Conservation (phyloP, 345 rosid genomes). For the Bruguiera sexangula region DNA sequence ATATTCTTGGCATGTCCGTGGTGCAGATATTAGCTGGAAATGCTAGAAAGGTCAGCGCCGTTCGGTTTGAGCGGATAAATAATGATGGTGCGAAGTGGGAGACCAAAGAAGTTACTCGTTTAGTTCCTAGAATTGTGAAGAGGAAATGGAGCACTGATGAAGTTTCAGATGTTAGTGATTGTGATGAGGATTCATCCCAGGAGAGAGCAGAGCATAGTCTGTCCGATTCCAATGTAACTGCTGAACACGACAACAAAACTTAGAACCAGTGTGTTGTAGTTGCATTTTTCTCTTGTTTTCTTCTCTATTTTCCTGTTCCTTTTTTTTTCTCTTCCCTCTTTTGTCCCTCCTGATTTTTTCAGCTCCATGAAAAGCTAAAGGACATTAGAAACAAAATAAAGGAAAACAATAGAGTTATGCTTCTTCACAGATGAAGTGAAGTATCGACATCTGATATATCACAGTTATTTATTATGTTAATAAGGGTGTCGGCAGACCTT, state of each 20-base stretch:
- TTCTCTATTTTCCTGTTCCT: neutral
- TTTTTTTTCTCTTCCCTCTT: neutral
- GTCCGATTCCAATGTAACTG: conserved; percentile 43
- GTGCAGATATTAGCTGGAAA: conserved; percentile 88
- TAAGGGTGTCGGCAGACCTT: conserved; percentile 17
- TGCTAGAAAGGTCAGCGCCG: conserved; percentile 94
- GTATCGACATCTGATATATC: conserved; percentile 39
- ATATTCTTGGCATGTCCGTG: conserved; percentile 6
- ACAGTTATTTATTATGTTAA: conserved; percentile 15
- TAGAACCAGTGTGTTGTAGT: conserved; percentile 25
- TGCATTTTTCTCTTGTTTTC: conserved; percentile 17
- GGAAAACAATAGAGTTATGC: conserved; percentile 11
- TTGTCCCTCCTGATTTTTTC: conserved; percentile 14
- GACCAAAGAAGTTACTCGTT: conserved; percentile 60
- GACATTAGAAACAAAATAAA: conserved; percentile 20
- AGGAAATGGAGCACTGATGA: conserved; percentile 75
- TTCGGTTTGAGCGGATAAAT: conserved; percentile 70
- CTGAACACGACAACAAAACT: conserved; percentile 43
- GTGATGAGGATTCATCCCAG: conserved; percentile 38
- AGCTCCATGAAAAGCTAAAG: conserved; percentile 19
- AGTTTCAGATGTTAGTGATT: conserved; percentile 29
- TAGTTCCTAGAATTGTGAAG: conserved; percentile 73
- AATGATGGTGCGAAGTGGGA: conserved; percentile 45
- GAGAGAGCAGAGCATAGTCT: conserved; percentile 36
- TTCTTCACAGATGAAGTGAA: conserved; percentile 46